Percentiles rank a stretch among this genome's conserved stretches.
Evolutionary conservation across 140 eudicot genomes (phyloP).

Genomic region (Anethum foeniculum): DNA sequence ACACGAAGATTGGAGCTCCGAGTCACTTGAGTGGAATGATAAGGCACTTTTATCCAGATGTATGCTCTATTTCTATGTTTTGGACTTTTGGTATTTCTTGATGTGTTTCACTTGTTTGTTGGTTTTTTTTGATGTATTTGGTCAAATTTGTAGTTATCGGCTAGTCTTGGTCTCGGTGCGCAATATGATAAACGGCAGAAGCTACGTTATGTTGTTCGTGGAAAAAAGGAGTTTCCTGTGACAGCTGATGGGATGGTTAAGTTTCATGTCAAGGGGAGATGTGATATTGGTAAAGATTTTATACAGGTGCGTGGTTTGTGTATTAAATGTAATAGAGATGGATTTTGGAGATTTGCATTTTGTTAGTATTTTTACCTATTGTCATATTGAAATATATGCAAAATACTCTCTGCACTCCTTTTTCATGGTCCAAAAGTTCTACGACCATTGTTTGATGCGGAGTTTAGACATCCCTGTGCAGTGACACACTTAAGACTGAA

Average conservation of each 20-base stretch:
- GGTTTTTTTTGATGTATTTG: constrained; percentile 6
- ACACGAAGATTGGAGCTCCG: constrained; percentile 72
- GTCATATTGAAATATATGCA: neutral
- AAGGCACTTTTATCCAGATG: constrained; percentile 63
- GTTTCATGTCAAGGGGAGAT: constrained; percentile 63
- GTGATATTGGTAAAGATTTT: constrained; percentile 55
- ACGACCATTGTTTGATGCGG: neutral
- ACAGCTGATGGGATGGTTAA: constrained; percentile 34
- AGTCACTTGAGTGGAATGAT: constrained; percentile 50
- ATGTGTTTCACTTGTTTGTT: neutral
- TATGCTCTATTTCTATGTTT: constrained; percentile 17
- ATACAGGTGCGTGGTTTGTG: constrained; percentile 39
- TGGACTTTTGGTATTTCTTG: neutral
- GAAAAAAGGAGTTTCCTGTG: constrained; percentile 62
- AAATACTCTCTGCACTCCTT: neutral
- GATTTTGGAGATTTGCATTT: neutral
- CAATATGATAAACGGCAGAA: constrained; percentile 53
- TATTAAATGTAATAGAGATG: neutral
- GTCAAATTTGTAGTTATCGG: constrained; percentile 34
- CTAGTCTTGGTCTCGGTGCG: constrained; percentile 63
- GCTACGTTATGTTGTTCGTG: constrained; percentile 45
- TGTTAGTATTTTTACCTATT: neutral
- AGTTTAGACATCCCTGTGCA: neutral
- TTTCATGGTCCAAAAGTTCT: neutral
- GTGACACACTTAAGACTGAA: neutral